Evolutionary conservation across 306 rosid genomes (phyloP), one percentile per base, ranked within the genome.

Genomic region (Cucurbita ficifolia): DNA sequence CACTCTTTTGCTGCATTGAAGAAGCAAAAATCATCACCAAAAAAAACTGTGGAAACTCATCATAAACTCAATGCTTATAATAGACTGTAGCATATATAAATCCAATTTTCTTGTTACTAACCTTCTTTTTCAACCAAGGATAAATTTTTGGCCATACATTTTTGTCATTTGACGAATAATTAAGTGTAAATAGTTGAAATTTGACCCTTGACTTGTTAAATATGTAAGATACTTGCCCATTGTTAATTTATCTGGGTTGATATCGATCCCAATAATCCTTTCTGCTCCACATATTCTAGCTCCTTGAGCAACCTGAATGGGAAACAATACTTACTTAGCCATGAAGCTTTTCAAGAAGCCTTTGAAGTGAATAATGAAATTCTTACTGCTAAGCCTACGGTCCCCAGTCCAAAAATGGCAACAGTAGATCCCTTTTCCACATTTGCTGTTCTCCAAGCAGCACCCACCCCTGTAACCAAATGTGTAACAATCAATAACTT

Each of bases 241-340:
- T 75, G 84, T 88, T 82, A 82, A 84, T 73, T 93, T 93, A 18
- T 77, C 74, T 39, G 84, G 83, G 75, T 86, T 87, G 78, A 93
- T 69, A 83, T 90, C 97, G 24, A 93, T 86, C 3, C 98, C 98
- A 12, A 90, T 93, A 35, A 90, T 90, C 81, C 64, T 90, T 10
- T 84, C 40, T 69, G 96, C 97, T 83, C 96, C 92, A 74, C 97
- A 87, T 16, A 90, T 83, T 79, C 96, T 88, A 56, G 98, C 92
- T 76, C 96, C 96, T 81, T 93, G 96, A 6, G 97, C 96, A 45
- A 90, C 96, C 97, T 88, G 43, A 49, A 78, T 19, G 11, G 7
- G 12, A 59, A 60, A 19, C 45, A 78, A 71, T 62, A 55, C 79
- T 74, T 62, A 63, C 79, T 74, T 40, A 71, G 54, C 58, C 49